Evolutionary conservation across 257 asterid genomes (phyloP).

Genomic region (Forsythia suspensa): DNA sequence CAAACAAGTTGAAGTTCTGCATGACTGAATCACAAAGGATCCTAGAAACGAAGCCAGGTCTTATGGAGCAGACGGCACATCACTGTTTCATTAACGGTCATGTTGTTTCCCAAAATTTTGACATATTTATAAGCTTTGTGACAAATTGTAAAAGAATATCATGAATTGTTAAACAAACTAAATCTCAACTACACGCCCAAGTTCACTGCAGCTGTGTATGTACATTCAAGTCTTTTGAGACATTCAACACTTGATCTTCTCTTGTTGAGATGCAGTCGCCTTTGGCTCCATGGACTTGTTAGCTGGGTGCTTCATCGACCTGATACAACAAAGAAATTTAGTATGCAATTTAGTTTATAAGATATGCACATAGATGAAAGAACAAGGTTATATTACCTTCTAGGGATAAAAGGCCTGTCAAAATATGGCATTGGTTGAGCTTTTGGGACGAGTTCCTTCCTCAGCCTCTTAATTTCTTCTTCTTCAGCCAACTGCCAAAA

Average conservation of each 20-base stretch:
- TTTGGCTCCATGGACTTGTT: slow-evolving; percentile 73
- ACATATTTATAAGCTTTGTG: background rate
- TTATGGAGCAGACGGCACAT: no score
- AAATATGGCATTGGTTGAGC: slow-evolving; percentile 98
- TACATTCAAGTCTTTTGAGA: slow-evolving; percentile 37
- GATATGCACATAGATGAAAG: background rate
- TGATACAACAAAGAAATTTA: background rate
- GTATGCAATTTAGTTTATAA: background rate
- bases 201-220: slow-evolving; percentile 17
- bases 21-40: no score
- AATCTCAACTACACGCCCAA: background rate
- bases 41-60: no score
- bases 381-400: slow-evolving; percentile 43
- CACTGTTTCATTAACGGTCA: no score
- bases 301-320: slow-evolving; percentile 66
- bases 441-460: slow-evolving; percentile 91
- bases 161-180: background rate
- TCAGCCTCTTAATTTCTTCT: slow-evolving; percentile 79
- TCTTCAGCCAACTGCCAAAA: slow-evolving; percentile 77
- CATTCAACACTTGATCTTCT: slow-evolving; percentile 59
- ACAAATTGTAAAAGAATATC: background rate
- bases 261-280: slow-evolving; percentile 59
- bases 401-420: slow-evolving; percentile 86
- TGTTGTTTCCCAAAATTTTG: background rate
- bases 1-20: no score